Percentiles rank a stretch among this genome's conserved stretches.
Conservation (phyloP, 2,329 filamentous ascomycete genomes). For the Akanthomyces uredinophilus region DNA sequence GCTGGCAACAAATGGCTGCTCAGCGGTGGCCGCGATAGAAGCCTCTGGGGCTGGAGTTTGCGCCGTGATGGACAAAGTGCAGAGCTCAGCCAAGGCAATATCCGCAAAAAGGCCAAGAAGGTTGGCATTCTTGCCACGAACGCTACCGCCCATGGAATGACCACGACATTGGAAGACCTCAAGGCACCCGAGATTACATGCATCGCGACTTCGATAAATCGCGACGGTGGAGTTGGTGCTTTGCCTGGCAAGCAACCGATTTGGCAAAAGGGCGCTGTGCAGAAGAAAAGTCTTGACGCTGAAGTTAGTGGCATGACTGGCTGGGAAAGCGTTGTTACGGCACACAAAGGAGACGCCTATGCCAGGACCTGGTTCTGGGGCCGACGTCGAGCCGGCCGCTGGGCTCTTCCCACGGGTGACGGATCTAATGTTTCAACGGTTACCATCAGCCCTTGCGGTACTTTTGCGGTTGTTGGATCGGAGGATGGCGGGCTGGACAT, state of each 20-base stretch:
- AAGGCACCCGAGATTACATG: conserved; percentile 90
- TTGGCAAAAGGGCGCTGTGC: conserved; percentile 72
- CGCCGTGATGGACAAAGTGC: conserved; percentile 89
- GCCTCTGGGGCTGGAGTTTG: conserved; percentile 94
- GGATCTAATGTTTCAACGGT: conserved; percentile 79
- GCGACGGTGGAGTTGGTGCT: conserved; percentile 88
- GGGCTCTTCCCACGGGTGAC: conserved; percentile 86
- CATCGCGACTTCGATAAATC: conserved; percentile 85
- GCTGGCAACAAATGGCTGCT: conserved; percentile 89
- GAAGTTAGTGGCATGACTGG: conserved; percentile 75
- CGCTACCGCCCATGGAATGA: conserved; percentile 53
- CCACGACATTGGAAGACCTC: conserved; percentile 63
- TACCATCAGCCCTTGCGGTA: conserved; percentile 84
- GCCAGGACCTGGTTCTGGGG: conserved; percentile 99
- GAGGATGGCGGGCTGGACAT: conserved; percentile 79
- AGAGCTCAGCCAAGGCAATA: conserved; percentile 85
- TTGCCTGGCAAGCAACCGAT: conserved; percentile 71
- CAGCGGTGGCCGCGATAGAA: conserved; percentile 82
- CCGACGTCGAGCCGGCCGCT: conserved; percentile 83
- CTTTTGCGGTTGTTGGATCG: conserved; percentile 87
- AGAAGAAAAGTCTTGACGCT: conserved; percentile 59
- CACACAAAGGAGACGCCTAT: conserved; percentile 76
- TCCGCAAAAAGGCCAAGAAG: conserved; percentile 87
- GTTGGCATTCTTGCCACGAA: conserved; percentile 62
- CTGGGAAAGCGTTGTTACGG: conserved; percentile 96